phyloP scores from a whole-genome alignment of 805 yeast genomes.

The Myxozyma mucilagina region DNA sequence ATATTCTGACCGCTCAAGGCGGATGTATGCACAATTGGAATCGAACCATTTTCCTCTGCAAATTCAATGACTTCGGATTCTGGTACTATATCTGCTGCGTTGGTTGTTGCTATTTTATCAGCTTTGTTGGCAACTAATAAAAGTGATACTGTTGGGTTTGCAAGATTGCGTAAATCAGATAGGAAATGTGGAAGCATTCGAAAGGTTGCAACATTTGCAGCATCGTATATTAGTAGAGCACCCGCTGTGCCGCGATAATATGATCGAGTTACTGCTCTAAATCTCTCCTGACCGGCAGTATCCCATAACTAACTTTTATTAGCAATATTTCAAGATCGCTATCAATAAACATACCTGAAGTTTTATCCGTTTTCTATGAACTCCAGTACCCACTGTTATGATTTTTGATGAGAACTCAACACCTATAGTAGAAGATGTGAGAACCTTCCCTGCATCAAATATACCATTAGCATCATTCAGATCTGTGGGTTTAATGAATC shows the following conservation, averaged over 20 bases:
- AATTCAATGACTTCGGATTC: slow-evolving; percentile 44
- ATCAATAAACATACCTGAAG: slow-evolving; percentile 27
- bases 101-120: slow-evolving; percentile 54
- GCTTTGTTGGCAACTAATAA: slow-evolving; percentile 90
- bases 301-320: slow-evolving; percentile 79
- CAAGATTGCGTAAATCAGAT: slow-evolving; percentile 84
- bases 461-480: not conserved
- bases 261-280: slow-evolving; percentile 90
- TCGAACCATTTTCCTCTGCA: slow-evolving; percentile 39
- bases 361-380: slow-evolving; percentile 33
- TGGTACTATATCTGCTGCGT: slow-evolving; percentile 41
- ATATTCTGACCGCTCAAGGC: slow-evolving; percentile 48
- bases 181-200: slow-evolving; percentile 86
- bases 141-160: slow-evolving; percentile 87
- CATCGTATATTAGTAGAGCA: slow-evolving; percentile 86
- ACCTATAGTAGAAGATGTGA: slow-evolving; percentile 44
- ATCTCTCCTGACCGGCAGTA: slow-evolving; percentile 96
- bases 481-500: slow-evolving; percentile 4
- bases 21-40: slow-evolving; percentile 46
- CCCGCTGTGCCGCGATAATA: slow-evolving; percentile 96
- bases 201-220: slow-evolving; percentile 79
- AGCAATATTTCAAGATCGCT: not conserved
- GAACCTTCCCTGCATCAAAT: slow-evolving; percentile 36
- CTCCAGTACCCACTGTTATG: slow-evolving; percentile 40
- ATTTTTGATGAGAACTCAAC: slow-evolving; percentile 45